Base-by-base conservation (phyloP, 2,329 filamentous ascomycete genomes). In the Tolypocladium ophioglossoides region DNA sequence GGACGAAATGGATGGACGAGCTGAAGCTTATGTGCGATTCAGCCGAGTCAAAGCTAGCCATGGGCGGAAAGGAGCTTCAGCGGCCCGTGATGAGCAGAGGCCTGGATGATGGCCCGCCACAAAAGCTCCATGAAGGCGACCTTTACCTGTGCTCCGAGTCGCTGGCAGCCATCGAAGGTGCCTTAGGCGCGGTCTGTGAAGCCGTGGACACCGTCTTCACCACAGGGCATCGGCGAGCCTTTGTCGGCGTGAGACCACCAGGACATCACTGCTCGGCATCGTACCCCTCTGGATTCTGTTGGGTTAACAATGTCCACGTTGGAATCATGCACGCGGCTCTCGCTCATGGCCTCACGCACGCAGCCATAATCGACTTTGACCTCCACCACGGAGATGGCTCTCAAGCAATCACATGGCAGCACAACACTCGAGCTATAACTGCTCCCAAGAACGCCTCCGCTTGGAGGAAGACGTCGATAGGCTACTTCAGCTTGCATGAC, bases 261-360 rank as follows among this genome's bases (percentile, higher is more conserved):
- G 94, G 94, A 1, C 94, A 99, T 67, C 94, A 99, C 66, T 99
- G 94, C 71, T 96, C 92, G 2, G 83, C 89, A 4, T 83, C 87
- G 51, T 86, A 87, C 62, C 94, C 94, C 0, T 96, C 92, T 2
- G 94, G 94, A 0, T 99, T 99, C 67, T 99, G 94, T 73, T 99
- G 94, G 92, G 74, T 99, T 51, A 99, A 99, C 70, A 99, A 99
- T 66, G 91, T 99, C 0, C 92, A 97, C 66, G 89, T 99, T 24
- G 94, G 92, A 0, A 96, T 99, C 59, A 88, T 95, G 68, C 89
- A 99, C 68, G 92, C 86, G 12, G 85, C 89, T 22, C 82, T 92
- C 58, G 81, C 80, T 40, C 87, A 99, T 65, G 91, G 87, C 0
- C 74, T 97, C 32, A 97, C 92, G 0, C 94, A 99, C 68, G 92